Evolutionary conservation across 1,284 basidiomycete genomes (phyloP).

Genomic region (Xanthoconium separans): DNA sequence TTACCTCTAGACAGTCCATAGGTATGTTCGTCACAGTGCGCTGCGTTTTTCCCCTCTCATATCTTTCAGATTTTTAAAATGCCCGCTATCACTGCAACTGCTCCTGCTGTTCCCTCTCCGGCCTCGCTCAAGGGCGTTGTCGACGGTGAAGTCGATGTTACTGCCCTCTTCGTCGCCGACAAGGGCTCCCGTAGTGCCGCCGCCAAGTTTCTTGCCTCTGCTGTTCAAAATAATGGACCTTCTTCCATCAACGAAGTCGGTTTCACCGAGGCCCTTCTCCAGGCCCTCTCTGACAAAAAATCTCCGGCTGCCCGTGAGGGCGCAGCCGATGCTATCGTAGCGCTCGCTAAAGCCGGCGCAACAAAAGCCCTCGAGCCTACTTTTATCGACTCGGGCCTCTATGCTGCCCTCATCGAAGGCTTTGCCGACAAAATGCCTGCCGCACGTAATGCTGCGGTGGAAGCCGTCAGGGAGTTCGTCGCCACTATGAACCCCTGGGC

Average conservation of each 20-base stretch:
- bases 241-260: slow-evolving; percentile 75
- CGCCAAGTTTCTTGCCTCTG: slow-evolving; percentile 67
- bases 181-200: slow-evolving; percentile 73
- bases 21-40: slow-evolving; percentile 32
- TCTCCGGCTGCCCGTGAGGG: slow-evolving; percentile 84
- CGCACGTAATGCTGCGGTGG: slow-evolving; percentile 81
- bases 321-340: slow-evolving; percentile 70
- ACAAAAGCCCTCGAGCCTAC: slow-evolving; percentile 86
- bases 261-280: slow-evolving; percentile 80
- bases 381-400: slow-evolving; percentile 85
- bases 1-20: slow-evolving; percentile 34
- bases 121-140: slow-evolving; percentile 65
- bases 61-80: slow-evolving; percentile 54
- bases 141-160: slow-evolving; percentile 60
- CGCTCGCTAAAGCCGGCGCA: slow-evolving; percentile 78
- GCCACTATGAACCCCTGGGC: slow-evolving; percentile 92
- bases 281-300: slow-evolving; percentile 91
- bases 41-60: slow-evolving; percentile 2
- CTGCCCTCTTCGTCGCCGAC: slow-evolving; percentile 71
- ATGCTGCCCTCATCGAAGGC: slow-evolving; percentile 84
- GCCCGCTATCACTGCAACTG: slow-evolving; percentile 66
- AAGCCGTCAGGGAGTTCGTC: slow-evolving; percentile 81
- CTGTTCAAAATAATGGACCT: slow-evolving; percentile 85
- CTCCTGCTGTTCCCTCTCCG: slow-evolving; percentile 48
- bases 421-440: slow-evolving; percentile 92